Conservation (phyloP, 345 rosid genomes). For the Physaria fendleri region DNA sequence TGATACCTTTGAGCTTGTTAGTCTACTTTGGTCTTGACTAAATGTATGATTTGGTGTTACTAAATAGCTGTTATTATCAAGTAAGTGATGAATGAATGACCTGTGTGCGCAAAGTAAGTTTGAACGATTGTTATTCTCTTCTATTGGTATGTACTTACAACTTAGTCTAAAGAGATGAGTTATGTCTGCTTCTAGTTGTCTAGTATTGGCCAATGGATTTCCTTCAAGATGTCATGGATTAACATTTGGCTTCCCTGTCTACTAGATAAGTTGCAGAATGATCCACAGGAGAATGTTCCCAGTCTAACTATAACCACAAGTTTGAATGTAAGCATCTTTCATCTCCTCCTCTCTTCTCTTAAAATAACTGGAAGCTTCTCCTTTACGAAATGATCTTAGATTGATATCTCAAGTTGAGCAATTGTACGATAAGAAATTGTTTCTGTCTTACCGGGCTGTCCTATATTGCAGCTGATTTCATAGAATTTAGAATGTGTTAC, state of each 20-base stretch:
- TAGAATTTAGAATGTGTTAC: neutral
- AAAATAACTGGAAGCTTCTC: neutral
- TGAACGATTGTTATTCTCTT: neutral
- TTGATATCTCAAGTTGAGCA: neutral
- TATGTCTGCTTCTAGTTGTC: neutral
- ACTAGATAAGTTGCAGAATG: conserved; percentile 26
- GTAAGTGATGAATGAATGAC: neutral
- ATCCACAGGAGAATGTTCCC: conserved; percentile 25
- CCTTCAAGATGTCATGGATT: neutral
- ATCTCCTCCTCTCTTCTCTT: neutral
- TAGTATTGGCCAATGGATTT: neutral
- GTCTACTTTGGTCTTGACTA: neutral
- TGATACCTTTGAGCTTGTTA: neutral
- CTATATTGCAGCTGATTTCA: neutral
- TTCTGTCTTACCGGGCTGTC: neutral
- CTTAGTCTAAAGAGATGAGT: neutral
- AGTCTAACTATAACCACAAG: conserved; percentile 21
- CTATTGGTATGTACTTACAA: neutral
- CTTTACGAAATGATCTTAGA: neutral
- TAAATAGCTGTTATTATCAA: neutral
- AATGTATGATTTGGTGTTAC: neutral
- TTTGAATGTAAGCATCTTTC: conserved; percentile 34
- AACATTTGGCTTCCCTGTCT: conserved; percentile 12
- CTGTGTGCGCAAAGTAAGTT: neutral
- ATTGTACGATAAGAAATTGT: neutral